Percentiles rank a stretch among this genome's conserved stretches.
These are phyloP conservation scores for Pneumocystis carinii DNA, from an alignment of 1,139 yeast genomes.

Conservation along the genomic window DNA sequence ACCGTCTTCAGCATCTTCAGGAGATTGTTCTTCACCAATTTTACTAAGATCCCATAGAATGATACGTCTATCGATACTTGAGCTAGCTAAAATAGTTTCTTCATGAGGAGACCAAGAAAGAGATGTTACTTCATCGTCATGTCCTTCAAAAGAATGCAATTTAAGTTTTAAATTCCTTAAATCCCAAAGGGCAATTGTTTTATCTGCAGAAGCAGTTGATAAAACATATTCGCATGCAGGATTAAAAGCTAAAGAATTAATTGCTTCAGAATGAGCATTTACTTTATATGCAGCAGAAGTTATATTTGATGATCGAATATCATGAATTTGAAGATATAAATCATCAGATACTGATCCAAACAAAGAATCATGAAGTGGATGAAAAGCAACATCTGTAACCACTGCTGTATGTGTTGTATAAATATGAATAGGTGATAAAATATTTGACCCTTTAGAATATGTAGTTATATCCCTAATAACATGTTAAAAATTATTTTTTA, in stretches of 20 bases:
- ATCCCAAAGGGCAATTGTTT: conserved; percentile 54
- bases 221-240: conserved; percentile 39
- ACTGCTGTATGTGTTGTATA: conserved; percentile 19
- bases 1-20: conserved; percentile 26
- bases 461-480: conserved; percentile 9
- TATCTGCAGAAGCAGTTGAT: conserved; percentile 60
- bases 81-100: conserved; percentile 50
- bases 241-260: conserved; percentile 55
- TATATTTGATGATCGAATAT: conserved; percentile 31
- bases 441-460: conserved; percentile 14
- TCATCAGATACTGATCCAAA: conserved; percentile 70
- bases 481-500: conserved; percentile 3
- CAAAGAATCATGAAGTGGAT: conserved; percentile 30
- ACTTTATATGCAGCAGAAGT: conserved; percentile 20
- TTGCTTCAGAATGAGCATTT: conserved; percentile 32
- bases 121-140: conserved; percentile 47
- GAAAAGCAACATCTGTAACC: conserved; percentile 35
- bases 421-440: conserved; percentile 16
- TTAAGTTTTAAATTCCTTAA: conserved; percentile 30
- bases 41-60: conserved; percentile 50
- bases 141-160: conserved; percentile 31
- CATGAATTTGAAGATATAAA: conserved; percentile 49
- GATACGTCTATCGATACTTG: conserved; percentile 58
- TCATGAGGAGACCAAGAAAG: conserved; percentile 65
- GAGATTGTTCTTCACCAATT: conserved; percentile 28